These are phyloP conservation scores for Penicillium odoratum DNA, from an alignment of 495 filamentous ascomycete species.

Conservation along the genomic window DNA sequence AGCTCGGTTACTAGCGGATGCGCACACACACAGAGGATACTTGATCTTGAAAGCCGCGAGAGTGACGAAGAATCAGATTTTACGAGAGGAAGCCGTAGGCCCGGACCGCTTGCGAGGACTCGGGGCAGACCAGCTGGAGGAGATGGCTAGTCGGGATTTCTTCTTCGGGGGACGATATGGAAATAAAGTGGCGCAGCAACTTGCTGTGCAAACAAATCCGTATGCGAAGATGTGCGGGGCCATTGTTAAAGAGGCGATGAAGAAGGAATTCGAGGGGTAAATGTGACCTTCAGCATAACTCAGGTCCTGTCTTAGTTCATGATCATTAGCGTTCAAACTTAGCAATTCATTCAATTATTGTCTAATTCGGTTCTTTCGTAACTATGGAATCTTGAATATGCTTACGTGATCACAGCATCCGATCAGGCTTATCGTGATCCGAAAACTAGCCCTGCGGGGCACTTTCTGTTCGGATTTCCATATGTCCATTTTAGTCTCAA, in stretches of 20 bases:
- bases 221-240: constrained; percentile 85
- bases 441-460: background rate
- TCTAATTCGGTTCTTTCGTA: background rate
- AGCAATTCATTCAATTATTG: too few relatives aligned
- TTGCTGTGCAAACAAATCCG: constrained; percentile 82
- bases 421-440: constrained; percentile 1
- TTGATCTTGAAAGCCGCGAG: constrained; percentile 66
- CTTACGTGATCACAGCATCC: background rate
- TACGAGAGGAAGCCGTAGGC: constrained; percentile 7
- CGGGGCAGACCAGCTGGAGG: constrained; percentile 61
- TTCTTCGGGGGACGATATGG: constrained; percentile 74
- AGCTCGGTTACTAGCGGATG: constrained; percentile 63
- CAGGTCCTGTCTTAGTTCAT: background rate
- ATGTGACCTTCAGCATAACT: background rate
- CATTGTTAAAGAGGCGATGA: constrained; percentile 84
- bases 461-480: background rate
- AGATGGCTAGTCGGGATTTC: constrained; percentile 73
- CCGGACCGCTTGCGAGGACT: constrained; percentile 39
- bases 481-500: background rate
- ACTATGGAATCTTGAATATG: background rate
- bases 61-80: constrained; percentile 23
- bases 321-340: background rate
- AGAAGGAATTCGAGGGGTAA: constrained; percentile 56
- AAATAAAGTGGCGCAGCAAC: constrained; percentile 70
- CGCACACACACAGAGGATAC: constrained; percentile 76